phyloP scores from a whole-genome alignment of 768 basidiomycete genomes.

The Termitomyces sp. region DNA sequence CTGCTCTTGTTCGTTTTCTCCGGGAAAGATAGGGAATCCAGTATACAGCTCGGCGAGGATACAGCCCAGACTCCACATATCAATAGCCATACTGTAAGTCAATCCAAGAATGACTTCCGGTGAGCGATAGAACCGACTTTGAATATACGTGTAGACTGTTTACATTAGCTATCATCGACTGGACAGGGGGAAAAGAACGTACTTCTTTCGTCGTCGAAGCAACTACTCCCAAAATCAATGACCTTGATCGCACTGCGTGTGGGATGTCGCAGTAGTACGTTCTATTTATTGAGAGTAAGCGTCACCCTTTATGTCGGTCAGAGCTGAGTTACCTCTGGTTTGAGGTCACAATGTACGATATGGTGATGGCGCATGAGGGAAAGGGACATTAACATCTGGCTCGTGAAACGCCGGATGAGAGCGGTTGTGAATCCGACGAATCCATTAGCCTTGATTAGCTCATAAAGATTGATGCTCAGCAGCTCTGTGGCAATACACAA shows the following conservation, averaged over 20 bases:
- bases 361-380: constrained; percentile 94
- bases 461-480: constrained; percentile 97
- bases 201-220: constrained; percentile 99
- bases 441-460: constrained; percentile 97
- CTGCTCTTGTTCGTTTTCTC: constrained; percentile 98
- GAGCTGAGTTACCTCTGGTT: constrained; percentile 80
- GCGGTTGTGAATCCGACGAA: constrained; percentile 97
- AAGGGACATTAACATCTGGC: constrained; percentile 89
- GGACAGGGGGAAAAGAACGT: constrained; percentile 19
- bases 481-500: constrained; percentile 98
- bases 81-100: constrained; percentile 99
- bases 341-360: constrained; percentile 97
- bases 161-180: background rate
- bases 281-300: constrained; percentile 41
- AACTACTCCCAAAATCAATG: constrained; percentile 98
- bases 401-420: constrained; percentile 93
- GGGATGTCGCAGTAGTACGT: constrained; percentile 90
- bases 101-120: constrained; percentile 98
- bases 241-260: constrained; percentile 96
- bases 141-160: constrained; percentile 97
- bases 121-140: constrained; percentile 99
- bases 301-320: background rate
- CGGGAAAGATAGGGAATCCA: constrained; percentile 97
- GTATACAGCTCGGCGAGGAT: constrained; percentile 97
- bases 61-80: constrained; percentile 99